Evolutionary conservation across 169 alveolate genomes (phyloP), one percentile per base, ranked within the genome.

Genomic region (Plasmodium vivax): DNA sequence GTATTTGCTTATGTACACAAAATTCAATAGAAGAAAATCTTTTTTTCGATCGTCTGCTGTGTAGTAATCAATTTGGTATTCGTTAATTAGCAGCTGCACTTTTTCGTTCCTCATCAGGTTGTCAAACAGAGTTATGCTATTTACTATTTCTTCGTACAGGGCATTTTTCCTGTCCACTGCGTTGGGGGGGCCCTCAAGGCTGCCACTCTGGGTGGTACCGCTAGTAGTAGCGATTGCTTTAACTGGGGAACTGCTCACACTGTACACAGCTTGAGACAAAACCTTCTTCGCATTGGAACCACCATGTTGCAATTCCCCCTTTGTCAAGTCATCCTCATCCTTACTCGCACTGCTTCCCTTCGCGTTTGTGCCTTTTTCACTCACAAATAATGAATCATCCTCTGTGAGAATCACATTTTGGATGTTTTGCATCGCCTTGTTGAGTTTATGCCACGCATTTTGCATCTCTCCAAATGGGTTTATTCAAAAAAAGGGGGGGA

Each of bases 351-450:
- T 7, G 41, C 8, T 16, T 71, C 68, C 82, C 3, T 84, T 71
- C 54, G 41, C 36, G 9, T 14, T 4, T 36, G 23, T 19, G 30
- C n/a, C 41, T n/a, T 38, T 38, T 27, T 77, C 62, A 77, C 27
- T 62, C 14, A 72, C 8, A 84, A 19, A 68, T 23, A 41, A 9
- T 19, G 38, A 41, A 68, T 84, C 92, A 84, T 84, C 83, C 16
- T 84, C 92, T 1, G 83, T 84, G n/a, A 68, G 38, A 68, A 84
- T 84, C 10, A 84, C 92, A 84, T 68, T 62, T 38, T 84, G 92
- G 30, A 84, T 84, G 47, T 84, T 84, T 71, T 84, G 82, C 82
- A 84, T 72, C 30, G 82, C 92, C 58, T 27, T 84, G 38, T 84
- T 84, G 51, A 84, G 10, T 36, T 68, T 84, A 43, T 71, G 12